Evolutionary conservation across 2,329 filamentous ascomycete species (phyloP).

Genomic region (Dactylella cylindrospora): DNA sequence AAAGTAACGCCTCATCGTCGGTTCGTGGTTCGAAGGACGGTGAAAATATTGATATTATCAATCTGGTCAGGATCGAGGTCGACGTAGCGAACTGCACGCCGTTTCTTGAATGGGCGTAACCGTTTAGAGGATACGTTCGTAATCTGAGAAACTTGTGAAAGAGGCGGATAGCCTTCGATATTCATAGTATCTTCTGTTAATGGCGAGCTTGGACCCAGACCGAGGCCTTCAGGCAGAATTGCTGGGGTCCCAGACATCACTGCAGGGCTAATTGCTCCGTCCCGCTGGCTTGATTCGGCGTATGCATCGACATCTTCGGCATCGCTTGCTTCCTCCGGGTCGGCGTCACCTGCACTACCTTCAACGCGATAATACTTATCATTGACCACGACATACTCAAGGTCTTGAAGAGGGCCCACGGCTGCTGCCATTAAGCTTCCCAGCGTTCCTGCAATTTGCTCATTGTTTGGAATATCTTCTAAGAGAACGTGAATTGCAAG

Average conservation of each 20-base stretch:
- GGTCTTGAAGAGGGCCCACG: constrained; percentile 38
- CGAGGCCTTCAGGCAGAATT: constrained; percentile 38
- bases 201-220: constrained; percentile 32
- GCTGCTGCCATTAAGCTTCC: constrained; percentile 43
- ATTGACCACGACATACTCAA: constrained; percentile 43
- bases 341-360: constrained; percentile 36
- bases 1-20: constrained; percentile 29
- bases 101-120: constrained; percentile 33
- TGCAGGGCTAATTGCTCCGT: constrained; percentile 17
- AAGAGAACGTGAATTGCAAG: constrained; percentile 40
- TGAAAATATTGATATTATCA: constrained; percentile 44
- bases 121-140: constrained; percentile 9
- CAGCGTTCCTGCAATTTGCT: constrained; percentile 41
- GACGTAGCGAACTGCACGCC: constrained; percentile 40
- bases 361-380: constrained; percentile 43
- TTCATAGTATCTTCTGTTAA: constrained; percentile 37
- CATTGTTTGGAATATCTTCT: constrained; percentile 39
- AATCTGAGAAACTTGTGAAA: constrained; percentile 29
- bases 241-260: constrained; percentile 18
- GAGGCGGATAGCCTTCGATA: constrained; percentile 27
- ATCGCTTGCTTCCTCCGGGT: constrained; percentile 42
- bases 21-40: constrained; percentile 41
- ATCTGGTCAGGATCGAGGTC: constrained; percentile 43
- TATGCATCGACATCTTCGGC: constrained; percentile 19
- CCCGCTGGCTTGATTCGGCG: not conserved